Conservation (phyloP, 495 filamentous ascomycete genomes). For the Tuber borchii region DNA sequence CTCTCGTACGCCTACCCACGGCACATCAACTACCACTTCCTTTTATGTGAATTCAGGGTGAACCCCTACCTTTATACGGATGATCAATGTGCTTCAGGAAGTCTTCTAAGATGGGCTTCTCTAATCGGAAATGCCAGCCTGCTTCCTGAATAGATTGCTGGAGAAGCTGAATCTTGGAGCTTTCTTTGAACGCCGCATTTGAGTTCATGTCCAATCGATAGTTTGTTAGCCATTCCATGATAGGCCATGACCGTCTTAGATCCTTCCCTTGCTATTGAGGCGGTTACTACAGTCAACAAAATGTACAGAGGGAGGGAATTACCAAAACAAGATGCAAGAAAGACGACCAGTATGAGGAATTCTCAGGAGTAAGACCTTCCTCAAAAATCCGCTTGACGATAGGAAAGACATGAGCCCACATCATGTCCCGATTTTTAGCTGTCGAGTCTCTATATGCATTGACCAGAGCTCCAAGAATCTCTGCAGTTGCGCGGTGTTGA, state of each 20-base stretch:
- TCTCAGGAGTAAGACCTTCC: slow-evolving; percentile 89
- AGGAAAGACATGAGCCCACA: slow-evolving; percentile 87
- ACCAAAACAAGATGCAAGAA: slow-evolving; percentile 79
- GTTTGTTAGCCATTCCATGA: slow-evolving; percentile 73
- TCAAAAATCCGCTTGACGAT: slow-evolving; percentile 77
- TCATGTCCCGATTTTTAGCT: slow-evolving; percentile 59
- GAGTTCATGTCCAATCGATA: slow-evolving; percentile 91
- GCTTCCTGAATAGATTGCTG: slow-evolving; percentile 79
- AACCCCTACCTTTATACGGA: slow-evolving; percentile 67
- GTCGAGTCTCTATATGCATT: slow-evolving; percentile 62
- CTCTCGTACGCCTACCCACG: slow-evolving; percentile 60
- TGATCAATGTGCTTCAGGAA: slow-evolving; percentile 90
- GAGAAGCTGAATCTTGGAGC: slow-evolving; percentile 86
- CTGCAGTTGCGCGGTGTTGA: slow-evolving; percentile 90
- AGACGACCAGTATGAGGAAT: slow-evolving; percentile 85
- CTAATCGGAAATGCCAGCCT: slow-evolving; percentile 93
- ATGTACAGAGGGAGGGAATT: slow-evolving; percentile 19
- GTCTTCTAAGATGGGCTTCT: slow-evolving; percentile 79
- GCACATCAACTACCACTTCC: background rate
- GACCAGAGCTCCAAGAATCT: slow-evolving; percentile 83
- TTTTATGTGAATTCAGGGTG: background rate
- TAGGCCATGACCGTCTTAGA: slow-evolving; percentile 74
- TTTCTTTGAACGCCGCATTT: slow-evolving; percentile 98
- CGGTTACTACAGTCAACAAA: slow-evolving; percentile 13
- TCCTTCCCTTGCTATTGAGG: slow-evolving; percentile 59